These are phyloP conservation scores for Cladosporium sp. DNA, from an alignment of 2,329 filamentous ascomycete genomes.

Conservation along the genomic window DNA sequence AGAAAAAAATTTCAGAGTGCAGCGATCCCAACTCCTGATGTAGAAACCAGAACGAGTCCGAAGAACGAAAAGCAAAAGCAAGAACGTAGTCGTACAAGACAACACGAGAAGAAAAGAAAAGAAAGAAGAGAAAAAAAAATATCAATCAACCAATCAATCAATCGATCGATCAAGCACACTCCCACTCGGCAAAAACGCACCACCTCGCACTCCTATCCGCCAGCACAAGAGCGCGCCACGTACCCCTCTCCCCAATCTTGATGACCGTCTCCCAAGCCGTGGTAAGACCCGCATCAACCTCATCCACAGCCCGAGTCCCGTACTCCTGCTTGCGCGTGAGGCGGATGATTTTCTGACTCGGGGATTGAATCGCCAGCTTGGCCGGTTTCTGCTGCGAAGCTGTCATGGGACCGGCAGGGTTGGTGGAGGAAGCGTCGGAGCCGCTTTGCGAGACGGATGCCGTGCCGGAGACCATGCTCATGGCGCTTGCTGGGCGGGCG, in stretches of 20 bases:
- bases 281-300: conserved; percentile 58
- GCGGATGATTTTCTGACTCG: conserved; percentile 87
- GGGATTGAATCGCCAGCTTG: conserved; percentile 91
- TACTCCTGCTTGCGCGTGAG: conserved; percentile 69
- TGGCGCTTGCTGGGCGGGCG: conserved; percentile 52
- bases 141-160: too few relatives aligned
- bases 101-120: too few relatives aligned
- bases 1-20: too few relatives aligned
- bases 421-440: conserved; percentile 53
- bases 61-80: too few relatives aligned
- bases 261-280: conserved; percentile 86
- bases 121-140: too few relatives aligned
- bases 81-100: too few relatives aligned
- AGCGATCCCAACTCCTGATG: too few relatives aligned
- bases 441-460: conserved; percentile 48
- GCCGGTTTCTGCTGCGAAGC: conserved; percentile 69
- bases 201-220: conserved; percentile 79
- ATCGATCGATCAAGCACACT: conserved; percentile 54
- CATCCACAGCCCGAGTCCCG: conserved; percentile 46
- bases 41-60: too few relatives aligned
- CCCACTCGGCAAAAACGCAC: conserved; percentile 92
- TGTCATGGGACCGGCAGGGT: conserved; percentile 48
- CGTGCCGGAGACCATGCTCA: conserved; percentile 55
- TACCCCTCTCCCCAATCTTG: conserved; percentile 77
- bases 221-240: conserved; percentile 75